Base-by-base conservation (phyloP, 345 rosid genomes). In the Eucalyptus globulus region DNA sequence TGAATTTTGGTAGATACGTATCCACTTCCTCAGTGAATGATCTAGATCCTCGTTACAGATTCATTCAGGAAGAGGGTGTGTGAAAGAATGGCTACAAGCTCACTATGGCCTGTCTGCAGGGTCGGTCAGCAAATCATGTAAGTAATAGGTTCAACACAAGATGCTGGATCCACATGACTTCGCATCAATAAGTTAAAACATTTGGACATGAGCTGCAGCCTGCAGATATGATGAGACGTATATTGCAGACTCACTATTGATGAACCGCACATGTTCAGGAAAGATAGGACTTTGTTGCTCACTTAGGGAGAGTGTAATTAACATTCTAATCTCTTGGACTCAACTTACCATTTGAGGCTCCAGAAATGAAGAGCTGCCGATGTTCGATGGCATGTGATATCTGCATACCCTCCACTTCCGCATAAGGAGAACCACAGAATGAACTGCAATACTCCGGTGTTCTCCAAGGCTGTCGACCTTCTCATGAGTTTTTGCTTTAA, bases 381-480 rank as follows among this genome's bases (percentile, higher is more conserved):
- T 62, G 69, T 62, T 62, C n/a, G 15, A 29, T 62, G 34, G 34
- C 72, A 29, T 29, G 69, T 29, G 72, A 14, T 14, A n/a, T 67
- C 80, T 29, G 37, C 87, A 86, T 16, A 29, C 34, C 87, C 53
- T 88, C 93, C 88, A 94, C 92, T 95, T 96, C 93, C 93, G 95
- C 98, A 96, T 97, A 58, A 96, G 96, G 87, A 97, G 97, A 89
- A 98, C 90, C 85, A 97, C 98, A 9, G 99, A 96, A 87, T 97
- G 99, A 26, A 98, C 99, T 53, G 99, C 98, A 87, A 97, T 97
- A 88, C 99, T 96, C 88, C 98, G 93, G 90, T 98, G 97, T 92
- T 97, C 99, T 43, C 99, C 98, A 1, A 98, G 96, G 90, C 98
- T 97, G 76, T 98, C 98, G 5, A 97, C 99, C 92, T 96, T 97